These are phyloP conservation scores for Camillea tinctor DNA, from an alignment of 2,329 filamentous ascomycete species.

Conservation along the genomic window DNA sequence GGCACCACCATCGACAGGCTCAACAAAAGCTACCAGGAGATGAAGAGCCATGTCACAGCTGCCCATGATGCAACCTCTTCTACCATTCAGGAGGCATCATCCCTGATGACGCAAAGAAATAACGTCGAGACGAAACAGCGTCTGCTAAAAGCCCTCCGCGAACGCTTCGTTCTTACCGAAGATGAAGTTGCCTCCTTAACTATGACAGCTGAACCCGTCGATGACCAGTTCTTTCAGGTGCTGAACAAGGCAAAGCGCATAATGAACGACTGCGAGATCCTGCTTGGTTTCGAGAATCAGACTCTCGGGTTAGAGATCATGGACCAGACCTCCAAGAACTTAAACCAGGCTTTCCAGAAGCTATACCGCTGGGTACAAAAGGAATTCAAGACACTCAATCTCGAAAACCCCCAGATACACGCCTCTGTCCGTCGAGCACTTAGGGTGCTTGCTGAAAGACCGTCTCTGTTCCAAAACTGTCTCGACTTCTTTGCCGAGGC, in stretches of 20 bases:
- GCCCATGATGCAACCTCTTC: slow-evolving; percentile 73
- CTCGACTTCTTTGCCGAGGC: slow-evolving; percentile 91
- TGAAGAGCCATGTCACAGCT: slow-evolving; percentile 74
- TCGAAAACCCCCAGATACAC: slow-evolving; percentile 92
- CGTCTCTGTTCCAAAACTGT: slow-evolving; percentile 88
- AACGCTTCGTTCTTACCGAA: slow-evolving; percentile 82
- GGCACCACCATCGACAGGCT: slow-evolving; percentile 74
- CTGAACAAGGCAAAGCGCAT: slow-evolving; percentile 82
- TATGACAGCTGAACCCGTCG: slow-evolving; percentile 75
- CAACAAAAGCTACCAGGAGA: slow-evolving; percentile 76
- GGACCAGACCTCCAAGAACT: slow-evolving; percentile 81
- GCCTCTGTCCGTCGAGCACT: slow-evolving; percentile 79
- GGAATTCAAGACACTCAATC: slow-evolving; percentile 86
- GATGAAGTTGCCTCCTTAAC: slow-evolving; percentile 76
- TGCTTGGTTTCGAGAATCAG: slow-evolving; percentile 89
- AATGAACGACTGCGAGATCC: slow-evolving; percentile 80
- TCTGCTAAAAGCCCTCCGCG: slow-evolving; percentile 72
- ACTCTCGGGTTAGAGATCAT: slow-evolving; percentile 85
- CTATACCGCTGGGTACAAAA: slow-evolving; percentile 93
- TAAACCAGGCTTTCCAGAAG: slow-evolving; percentile 92
- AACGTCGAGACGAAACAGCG: slow-evolving; percentile 78
- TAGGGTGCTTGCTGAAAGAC: slow-evolving; percentile 83
- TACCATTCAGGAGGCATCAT: slow-evolving; percentile 73
- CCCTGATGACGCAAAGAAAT: slow-evolving; percentile 68
- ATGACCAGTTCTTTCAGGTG: slow-evolving; percentile 79